phyloP scores from a whole-genome alignment of 108 stramenopile species.

The Hondaea fermentalgiana region DNA sequence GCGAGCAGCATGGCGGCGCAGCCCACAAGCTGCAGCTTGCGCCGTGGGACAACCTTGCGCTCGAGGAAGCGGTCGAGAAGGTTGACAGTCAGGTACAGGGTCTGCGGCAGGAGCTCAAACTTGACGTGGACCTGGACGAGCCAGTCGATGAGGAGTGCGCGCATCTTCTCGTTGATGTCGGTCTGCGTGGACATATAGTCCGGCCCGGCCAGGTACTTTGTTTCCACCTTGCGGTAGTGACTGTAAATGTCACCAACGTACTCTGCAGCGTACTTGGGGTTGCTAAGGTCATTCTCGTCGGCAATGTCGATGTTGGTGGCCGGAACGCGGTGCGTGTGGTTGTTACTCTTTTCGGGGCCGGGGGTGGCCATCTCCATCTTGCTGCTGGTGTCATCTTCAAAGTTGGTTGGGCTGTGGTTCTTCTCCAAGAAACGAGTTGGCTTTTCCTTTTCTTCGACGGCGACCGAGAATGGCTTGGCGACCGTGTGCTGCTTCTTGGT shows the following conservation, averaged over 20 bases:
- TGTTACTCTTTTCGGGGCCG: neutral
- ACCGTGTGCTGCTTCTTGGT: neutral
- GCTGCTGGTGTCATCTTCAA: neutral
- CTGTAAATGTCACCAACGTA: conserved; percentile 89
- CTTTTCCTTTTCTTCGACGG: neutral
- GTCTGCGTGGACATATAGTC: conserved; percentile 75
- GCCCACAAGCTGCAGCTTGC: conserved; percentile 93
- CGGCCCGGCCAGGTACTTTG: conserved; percentile 20
- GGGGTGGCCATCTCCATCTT: neutral
- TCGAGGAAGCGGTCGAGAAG: conserved; percentile 91
- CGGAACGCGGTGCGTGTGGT: neutral
- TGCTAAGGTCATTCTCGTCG: conserved; percentile 78
- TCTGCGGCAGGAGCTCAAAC: conserved; percentile 93
- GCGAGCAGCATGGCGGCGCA: conserved; percentile 89
- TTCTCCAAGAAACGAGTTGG: neutral
- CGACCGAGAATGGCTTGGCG: neutral
- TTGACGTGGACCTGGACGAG: conserved; percentile 95
- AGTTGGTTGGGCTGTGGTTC: neutral
- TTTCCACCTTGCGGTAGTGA: conserved; percentile 76
- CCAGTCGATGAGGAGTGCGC: conserved; percentile 95
- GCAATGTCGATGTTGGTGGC: neutral
- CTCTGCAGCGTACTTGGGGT: conserved; percentile 83
- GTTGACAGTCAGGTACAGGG: conserved; percentile 90
- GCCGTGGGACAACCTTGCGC: conserved; percentile 55
- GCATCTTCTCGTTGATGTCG: conserved; percentile 85